Evolutionary conservation across 2,329 filamentous ascomycete genomes (phyloP), one percentile per base, ranked within the genome.

Genomic region (Fusarium annulatum): DNA sequence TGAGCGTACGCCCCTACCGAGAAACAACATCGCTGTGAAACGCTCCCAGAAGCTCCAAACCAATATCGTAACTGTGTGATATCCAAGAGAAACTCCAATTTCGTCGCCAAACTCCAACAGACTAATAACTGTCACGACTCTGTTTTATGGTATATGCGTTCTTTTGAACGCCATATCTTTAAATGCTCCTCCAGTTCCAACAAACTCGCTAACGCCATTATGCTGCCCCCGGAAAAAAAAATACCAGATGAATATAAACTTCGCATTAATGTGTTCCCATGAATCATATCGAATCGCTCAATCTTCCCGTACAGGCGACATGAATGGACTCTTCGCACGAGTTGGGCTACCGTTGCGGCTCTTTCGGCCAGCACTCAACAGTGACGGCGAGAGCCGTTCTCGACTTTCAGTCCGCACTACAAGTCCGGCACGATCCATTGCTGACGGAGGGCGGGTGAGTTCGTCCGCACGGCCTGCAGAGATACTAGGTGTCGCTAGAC

Each of bases 321-420:
- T 86, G 52, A 89, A 79, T 2, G 89, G 88, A 69, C 88, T 91
- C 79, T 91, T 91, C 70, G 87, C 74, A 75, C 89, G 84, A 15
- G 89, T 90, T 14, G 88, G 89, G 76, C 89, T 91, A 26, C 83
- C 85, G 21, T 87, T 84, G 63, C 88, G 84, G 80, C 88, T 90
- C 79, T 88, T 84, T 80, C 89, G 81, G 30, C 89, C 89, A 4
- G 88, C 88, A 56, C 85, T 87, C 69, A 89, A 80, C 83, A 88
- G 74, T 14, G 84, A 88, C 19, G 89, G 87, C 21, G 88, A 86
- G 42, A 98, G 82, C 65, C 94, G 88, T 79, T 98, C 96, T 60
- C 94, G 87, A 80, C 94, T 97, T 80, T 98, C 96, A 1, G 94
- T 97, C 74, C 96, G 86, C 5, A 94, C 89, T 61, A 94, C 91